Base-by-base conservation (phyloP, 176 grass and related monocot genomes). In the Tuctoria greenei region DNA sequence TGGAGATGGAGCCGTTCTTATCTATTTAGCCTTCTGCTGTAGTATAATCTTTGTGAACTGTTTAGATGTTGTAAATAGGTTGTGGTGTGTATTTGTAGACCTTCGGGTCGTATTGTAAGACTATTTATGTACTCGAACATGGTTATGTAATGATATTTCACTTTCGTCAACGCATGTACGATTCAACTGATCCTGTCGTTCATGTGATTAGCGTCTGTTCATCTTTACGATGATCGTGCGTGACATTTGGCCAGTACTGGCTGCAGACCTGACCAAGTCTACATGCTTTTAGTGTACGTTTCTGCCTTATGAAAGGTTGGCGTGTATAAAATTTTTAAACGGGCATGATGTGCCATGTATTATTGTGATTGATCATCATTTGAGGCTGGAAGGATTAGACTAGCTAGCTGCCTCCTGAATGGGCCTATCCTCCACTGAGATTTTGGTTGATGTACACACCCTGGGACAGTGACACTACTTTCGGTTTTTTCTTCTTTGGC, bases 381-480 rank as follows among this genome's bases (percentile, higher is more conserved):
- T 38, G 36, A 61, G 44, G 23, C 16, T 67, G 85, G 24, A 82
- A 42, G n/a, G n/a, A 79, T 27, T 44, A 38, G 73, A 59, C 60
- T 25, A 40, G 73, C 50, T 77, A 72, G 75, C 54, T 56, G n/a
- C 44, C 45, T 64, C 31, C 41, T 31, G 50, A 24, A 43, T n/a
- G 62, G 60, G 7, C 74, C 79, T 74, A 87, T 68, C 16, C 24
- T 73, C 80, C 85, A 87, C 80, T 87, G 8, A 83, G 80, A 87
- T 87, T 31, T 31, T 1, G 31, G 31, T 31, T 31, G 31, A 31
- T 31, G 31, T 31, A 31, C 31, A 78, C 67, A 28, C 51, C 66
- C 8, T 14, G 57, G 42, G 74, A 87, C 28, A 31, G 36, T 7
- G 68, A 73, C 39, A 26, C 4, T 36, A 61, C 36, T 13, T 63